A percentile compares a stretch with the other conserved stretches of the same genome.
Conservation (phyloP, 192 early-diverging fungal species). For the Dissophora globulifera region DNA sequence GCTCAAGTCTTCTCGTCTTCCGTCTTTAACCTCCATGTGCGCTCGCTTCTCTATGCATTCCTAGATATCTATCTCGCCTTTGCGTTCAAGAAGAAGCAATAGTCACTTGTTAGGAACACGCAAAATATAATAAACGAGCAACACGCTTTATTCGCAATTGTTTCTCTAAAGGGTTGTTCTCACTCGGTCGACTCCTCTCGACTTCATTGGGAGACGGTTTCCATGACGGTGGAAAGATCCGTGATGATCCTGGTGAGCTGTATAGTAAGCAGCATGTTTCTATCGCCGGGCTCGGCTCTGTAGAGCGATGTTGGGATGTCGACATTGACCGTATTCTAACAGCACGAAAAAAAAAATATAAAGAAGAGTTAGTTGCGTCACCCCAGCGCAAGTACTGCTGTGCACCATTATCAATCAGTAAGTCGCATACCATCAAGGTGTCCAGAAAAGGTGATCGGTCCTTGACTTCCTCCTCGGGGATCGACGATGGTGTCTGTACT, state of each 20-base stretch:
- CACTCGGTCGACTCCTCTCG: too few species aligned
- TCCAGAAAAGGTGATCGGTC: constrained; percentile 20
- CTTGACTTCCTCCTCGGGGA: constrained; percentile 7
- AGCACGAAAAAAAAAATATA: not conserved
- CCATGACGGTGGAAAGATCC: constrained; percentile 12
- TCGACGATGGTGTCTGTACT: not conserved
- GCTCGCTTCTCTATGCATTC: not conserved
- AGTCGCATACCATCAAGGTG: constrained; percentile 13
- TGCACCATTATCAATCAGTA: not conserved
- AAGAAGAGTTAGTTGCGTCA: too few species aligned
- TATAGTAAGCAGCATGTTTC: constrained; percentile 23
- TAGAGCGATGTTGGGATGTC: constrained; percentile 13
- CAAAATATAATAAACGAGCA: too few species aligned
- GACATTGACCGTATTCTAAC: constrained; percentile 17
- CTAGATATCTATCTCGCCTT: constrained; percentile 75
- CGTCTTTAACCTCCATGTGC: not conserved
- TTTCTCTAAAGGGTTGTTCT: not conserved
- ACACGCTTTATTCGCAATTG: too few species aligned
- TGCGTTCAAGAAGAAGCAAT: constrained; percentile 72
- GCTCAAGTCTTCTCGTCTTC: too few species aligned
- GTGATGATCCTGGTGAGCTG: constrained; percentile 15
- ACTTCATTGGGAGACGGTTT: constrained; percentile 16
- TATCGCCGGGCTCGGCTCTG: constrained; percentile 19
- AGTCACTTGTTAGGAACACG: too few species aligned
- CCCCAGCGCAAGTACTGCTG: not conserved